Percentiles rank a stretch among this genome's conserved stretches.
Evolutionary conservation across 225 moss, liverwort and hornwort species (phyloP).

Genomic region (Polytrichum commune): DNA sequence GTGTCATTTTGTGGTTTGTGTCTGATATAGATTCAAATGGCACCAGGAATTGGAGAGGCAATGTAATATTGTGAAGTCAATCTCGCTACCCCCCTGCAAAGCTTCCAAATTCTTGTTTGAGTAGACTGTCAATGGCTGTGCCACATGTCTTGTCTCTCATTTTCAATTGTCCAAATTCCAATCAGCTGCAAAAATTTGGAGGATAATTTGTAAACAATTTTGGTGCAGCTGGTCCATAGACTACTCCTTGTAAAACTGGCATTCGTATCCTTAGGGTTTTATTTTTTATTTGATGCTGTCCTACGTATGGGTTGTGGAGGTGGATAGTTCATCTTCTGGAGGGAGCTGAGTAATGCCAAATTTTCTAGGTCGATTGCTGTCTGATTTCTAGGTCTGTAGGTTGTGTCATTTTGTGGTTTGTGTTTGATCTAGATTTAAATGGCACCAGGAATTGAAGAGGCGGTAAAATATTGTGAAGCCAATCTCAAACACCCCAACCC

Average conservation of each 20-base stretch:
- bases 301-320: too few species aligned
- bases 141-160: neutral
- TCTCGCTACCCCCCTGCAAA: neutral
- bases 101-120: neutral
- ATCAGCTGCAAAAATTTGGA: neutral
- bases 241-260: slow-evolving; percentile 64
- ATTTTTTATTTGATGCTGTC: neutral
- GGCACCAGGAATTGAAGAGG: neutral
- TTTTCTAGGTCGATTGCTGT: too few species aligned
- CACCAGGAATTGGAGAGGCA: neutral
- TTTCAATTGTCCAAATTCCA: neutral
- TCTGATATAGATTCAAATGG: neutral
- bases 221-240: slow-evolving; percentile 51
- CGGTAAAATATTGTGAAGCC: too few species aligned
- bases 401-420: neutral
- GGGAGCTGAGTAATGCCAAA: too few species aligned
- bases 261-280: slow-evolving; percentile 46
- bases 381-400: neutral
- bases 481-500: neutral
- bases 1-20: neutral
- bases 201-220: slow-evolving; percentile 20
- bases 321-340: neutral
- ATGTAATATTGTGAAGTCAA: too few species aligned
- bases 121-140: neutral
- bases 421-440: neutral